phyloP scores from a whole-genome alignment of 2,329 filamentous ascomycete genomes.

The Arthrocladium fulminans region DNA sequence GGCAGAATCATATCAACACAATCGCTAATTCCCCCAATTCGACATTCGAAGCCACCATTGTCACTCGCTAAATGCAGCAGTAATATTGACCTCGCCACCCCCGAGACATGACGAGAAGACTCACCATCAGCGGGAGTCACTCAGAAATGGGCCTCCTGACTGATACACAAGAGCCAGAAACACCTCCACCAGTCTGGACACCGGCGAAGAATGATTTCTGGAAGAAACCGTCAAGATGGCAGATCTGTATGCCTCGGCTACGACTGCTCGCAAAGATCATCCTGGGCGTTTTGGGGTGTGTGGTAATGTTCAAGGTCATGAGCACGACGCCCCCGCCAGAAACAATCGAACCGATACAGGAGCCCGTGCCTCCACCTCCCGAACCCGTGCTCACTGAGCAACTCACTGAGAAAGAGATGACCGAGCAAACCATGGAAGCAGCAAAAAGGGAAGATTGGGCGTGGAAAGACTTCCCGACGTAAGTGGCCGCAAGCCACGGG shows the following conservation, averaged over 20 bases:
- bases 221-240: constrained; percentile 24
- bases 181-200: constrained; percentile 21
- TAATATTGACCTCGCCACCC: not conserved
- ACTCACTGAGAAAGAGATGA: constrained; percentile 8
- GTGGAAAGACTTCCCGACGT: constrained; percentile 23
- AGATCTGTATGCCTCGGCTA: constrained; percentile 23
- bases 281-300: constrained; percentile 14
- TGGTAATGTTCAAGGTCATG: constrained; percentile 18
- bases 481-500: constrained; percentile 9
- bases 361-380: constrained; percentile 5
- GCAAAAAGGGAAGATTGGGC: constrained; percentile 21
- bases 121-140: constrained; percentile 21
- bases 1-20: not conserved
- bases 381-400: constrained; percentile 10
- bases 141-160: constrained; percentile 22
- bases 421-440: constrained; percentile 16
- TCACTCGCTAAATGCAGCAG: constrained; percentile 8
- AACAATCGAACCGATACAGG: not conserved
- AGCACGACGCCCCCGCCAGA: constrained; percentile 12
- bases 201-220: constrained; percentile 23
- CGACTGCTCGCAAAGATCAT: constrained; percentile 17
- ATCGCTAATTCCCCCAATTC: not conserved
- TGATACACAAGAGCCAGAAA: constrained; percentile 16
- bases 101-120: constrained; percentile 19
- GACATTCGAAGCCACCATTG: not conserved